Base-by-base conservation (phyloP, 75 land plant species). In the Cunninghamia lanceolata region DNA sequence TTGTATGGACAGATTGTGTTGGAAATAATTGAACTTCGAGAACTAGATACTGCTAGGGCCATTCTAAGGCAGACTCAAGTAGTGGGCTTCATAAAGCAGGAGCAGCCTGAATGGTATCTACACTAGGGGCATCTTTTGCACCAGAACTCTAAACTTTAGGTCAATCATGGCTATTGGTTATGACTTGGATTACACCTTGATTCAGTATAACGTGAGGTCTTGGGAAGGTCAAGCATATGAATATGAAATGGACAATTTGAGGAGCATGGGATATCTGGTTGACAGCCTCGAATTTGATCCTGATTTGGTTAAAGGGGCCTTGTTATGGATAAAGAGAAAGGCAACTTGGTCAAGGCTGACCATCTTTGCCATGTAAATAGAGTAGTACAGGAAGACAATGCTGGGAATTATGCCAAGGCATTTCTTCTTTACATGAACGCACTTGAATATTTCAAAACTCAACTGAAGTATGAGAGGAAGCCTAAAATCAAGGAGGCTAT, bases 181-280 rank as follows among this genome's bases (percentile, higher is more conserved):
- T 89, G 99, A 98, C 88, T 96, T 98, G 99, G 99, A 98, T 85
- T 98, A 98, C 86, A 98, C 99, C 17, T 89, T 98, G 81, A 90
- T 98, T 84, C 99, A 96, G 84, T 98, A 98, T 85, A 96, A 96
- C 86, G 99, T 98, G 30, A 94, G 91, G 94, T 98, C 99, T 39
- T 98, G 99, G 99, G 99, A 98, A 91, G 99, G 99, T 32, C 90
- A 99, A 70, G 99, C 99, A 68, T 98, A 98, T 87, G 96, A 96
- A 30, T 98, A 98, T 87, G 95, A 99, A 84, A 95, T 96, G 96
- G 99, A 88, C 21, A 96, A 95, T 75, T 87, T 96, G 81, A 89
- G 87, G 83, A 92, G 92, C 86, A 95, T 96, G 95, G 99, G 99
- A 52, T 98, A 93, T 85, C 96, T 97, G 38, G 99, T 96, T 71